A percentile compares a stretch with the other conserved stretches of the same genome.
Conservation (phyloP, 1,284 basidiomycete genomes). For the Marasmius fiardii region DNA sequence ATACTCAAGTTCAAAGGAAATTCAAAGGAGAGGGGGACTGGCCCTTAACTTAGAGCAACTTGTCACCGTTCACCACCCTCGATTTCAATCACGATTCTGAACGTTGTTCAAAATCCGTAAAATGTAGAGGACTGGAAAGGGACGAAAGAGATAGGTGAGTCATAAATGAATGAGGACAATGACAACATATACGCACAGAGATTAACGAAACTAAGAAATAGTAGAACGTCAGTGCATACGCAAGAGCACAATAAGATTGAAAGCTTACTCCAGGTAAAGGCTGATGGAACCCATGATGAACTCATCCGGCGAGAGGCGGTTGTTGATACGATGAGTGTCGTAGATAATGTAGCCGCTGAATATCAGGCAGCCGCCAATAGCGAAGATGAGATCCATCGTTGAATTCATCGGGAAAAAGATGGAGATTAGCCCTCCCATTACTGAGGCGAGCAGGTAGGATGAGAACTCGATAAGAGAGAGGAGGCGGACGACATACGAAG, state of each 20-base stretch:
- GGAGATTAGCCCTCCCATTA: conserved; percentile 74
- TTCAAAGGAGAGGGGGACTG: no score
- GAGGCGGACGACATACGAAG: conserved; percentile 42
- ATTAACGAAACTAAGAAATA: conserved; percentile 58
- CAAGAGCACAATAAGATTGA: conserved; percentile 6
- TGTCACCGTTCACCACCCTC: not conserved
- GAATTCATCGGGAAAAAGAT: conserved; percentile 78
- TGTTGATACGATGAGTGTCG: conserved; percentile 85
- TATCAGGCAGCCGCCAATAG: conserved; percentile 74
- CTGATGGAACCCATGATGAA: conserved; percentile 84
- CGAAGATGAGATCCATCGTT: conserved; percentile 75
- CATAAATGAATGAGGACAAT: conserved; percentile 6
- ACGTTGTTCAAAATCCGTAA: conserved; percentile 66
- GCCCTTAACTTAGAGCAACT: no score
- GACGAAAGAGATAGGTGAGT: conserved; percentile 10
- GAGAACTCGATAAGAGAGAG: not conserved
- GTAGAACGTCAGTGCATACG: conserved; percentile 11
- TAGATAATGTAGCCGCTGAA: conserved; percentile 86
- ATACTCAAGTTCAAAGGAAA: no score
- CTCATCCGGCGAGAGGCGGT: conserved; percentile 80
- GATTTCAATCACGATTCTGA: conserved; percentile 20
- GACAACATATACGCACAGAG: conserved; percentile 51
- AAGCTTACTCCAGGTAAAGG: conserved; percentile 80
- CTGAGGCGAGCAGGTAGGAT: conserved; percentile 28
- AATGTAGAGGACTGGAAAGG: conserved; percentile 63